Base-by-base conservation (phyloP, 2,329 filamentous ascomycete genomes). In the Aureobasidium sp. region DNA sequence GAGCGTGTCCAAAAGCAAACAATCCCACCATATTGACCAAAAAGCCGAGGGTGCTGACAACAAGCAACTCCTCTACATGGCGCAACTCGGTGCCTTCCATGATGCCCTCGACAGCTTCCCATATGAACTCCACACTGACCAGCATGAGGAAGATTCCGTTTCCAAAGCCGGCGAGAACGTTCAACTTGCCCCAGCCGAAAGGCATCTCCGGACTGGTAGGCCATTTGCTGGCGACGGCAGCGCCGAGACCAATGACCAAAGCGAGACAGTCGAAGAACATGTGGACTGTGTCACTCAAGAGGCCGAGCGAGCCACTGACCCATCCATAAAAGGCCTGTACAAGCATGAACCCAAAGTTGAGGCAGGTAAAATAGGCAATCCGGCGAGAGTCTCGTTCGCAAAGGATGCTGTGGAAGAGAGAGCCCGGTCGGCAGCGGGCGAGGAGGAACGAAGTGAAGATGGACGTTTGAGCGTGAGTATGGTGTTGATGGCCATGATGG, bases 251-350 rank as follows among this genome's bases (percentile, higher is more conserved):
- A 39, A 99, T 91, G 1, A 90, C 85, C 31, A 99, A 82, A 22
- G 93, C 94, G 39, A 97, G 86, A 68, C 94, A 99, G 75, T 99
- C 94, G 69, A 99, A 97, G 70, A 99, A 93, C 94, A 99, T 99
- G 76, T 99, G 94, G 65, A 99, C 94, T 70, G 92, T 97, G 75
- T 99, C 94, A 67, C 91, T 96, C 19, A 99, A 83, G n/a, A 99
- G 81, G 2, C 94, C 94, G 5, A 99, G 79, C 0, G 94, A 99
- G 67, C 96, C 92, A 3, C 91, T 97, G 12, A 94, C 77, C 69
- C 94, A 95, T 53, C 94, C 94, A 70, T 99, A 99, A 64, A 93
- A 91, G 44, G 92, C 89, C 70, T 99, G 94, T 1, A 99, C 85
- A 37, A 89, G 78, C 94, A 99, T 99, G 74, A 99, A 99, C 7